These are phyloP conservation scores for Lachnellula hyalina DNA, from an alignment of 2,329 filamentous ascomycete genomes.

Conservation along the genomic window DNA sequence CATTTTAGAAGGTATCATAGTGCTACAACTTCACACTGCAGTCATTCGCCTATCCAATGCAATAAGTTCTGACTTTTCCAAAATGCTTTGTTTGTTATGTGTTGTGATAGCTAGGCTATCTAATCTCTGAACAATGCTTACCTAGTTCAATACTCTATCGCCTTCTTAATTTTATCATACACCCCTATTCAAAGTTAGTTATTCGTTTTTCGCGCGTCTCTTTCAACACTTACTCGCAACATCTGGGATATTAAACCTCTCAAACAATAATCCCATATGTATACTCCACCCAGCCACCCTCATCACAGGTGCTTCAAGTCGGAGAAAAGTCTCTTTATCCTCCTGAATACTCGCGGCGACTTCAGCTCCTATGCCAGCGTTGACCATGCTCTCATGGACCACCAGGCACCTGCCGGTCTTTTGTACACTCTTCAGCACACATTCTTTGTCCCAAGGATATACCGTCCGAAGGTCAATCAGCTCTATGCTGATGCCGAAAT, in stretches of 20 bases:
- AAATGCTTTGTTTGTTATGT: too few relatives aligned
- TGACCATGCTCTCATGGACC: conserved; percentile 72
- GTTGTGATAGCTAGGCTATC: too few relatives aligned
- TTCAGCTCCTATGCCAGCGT: conserved; percentile 67
- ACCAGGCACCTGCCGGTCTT: conserved; percentile 67
- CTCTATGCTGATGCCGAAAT: conserved; percentile 60
- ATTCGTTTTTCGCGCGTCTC: background rate
- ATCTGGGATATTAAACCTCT: conserved; percentile 63
- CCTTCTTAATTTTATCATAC: conserved; percentile 32
- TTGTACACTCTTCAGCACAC: conserved; percentile 59
- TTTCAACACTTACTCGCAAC: conserved; percentile 53
- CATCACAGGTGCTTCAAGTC: conserved; percentile 64
- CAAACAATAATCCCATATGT: conserved; percentile 61
- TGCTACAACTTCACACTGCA: too few relatives aligned
- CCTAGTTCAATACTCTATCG: conserved; percentile 25
- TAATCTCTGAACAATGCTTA: background rate
- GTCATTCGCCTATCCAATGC: too few relatives aligned
- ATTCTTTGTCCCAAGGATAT: conserved; percentile 67
- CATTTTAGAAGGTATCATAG: too few relatives aligned
- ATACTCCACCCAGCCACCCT: conserved; percentile 66
- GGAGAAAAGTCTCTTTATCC: conserved; percentile 53
- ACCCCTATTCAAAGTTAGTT: conserved; percentile 26
- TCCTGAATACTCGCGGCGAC: conserved; percentile 69
- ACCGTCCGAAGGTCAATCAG: conserved; percentile 67
- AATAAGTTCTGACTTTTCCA: too few relatives aligned